Percentiles rank a stretch among this genome's conserved stretches.
These are phyloP conservation scores for Dryas drummondii DNA, from an alignment of 306 rosid species.

Conservation along the genomic window DNA sequence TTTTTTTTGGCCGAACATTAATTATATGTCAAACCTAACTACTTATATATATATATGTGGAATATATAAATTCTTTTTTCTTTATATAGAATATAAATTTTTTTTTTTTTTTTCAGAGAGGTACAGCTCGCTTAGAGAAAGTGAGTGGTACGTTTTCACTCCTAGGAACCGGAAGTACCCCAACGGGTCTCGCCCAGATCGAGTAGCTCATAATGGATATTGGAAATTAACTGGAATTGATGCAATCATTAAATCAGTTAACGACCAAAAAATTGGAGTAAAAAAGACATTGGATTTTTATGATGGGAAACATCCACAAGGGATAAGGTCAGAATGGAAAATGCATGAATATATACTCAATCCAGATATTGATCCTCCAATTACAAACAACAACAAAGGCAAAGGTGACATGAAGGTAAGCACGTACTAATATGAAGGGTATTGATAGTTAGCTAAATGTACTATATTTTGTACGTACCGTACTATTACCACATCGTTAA, in stretches of 20 bases:
- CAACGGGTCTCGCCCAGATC: conserved; percentile 13
- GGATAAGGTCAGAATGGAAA: conserved; percentile 5
- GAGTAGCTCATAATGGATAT: not conserved
- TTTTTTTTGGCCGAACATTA: too few relatives aligned
- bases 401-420: not conserved
- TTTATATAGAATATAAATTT: not conserved
- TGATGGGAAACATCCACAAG: not conserved
- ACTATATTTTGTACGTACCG: too few relatives aligned
- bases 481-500: too few relatives aligned
- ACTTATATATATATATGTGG: too few relatives aligned
- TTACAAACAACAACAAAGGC: not conserved
- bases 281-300: not conserved
- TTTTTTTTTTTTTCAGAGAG: not conserved
- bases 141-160: conserved; percentile 18
- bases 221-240: conserved; percentile 22
- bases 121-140: not conserved
- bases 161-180: conserved; percentile 4
- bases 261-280: not conserved
- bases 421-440: too few relatives aligned
- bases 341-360: conserved; percentile 4
- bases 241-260: not conserved
- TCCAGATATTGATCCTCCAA: not conserved
- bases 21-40: too few relatives aligned
- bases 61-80: too few relatives aligned
- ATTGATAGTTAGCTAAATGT: too few relatives aligned